Conservation (phyloP, 106 monocot genomes). For the Chionographis japonica region DNA sequence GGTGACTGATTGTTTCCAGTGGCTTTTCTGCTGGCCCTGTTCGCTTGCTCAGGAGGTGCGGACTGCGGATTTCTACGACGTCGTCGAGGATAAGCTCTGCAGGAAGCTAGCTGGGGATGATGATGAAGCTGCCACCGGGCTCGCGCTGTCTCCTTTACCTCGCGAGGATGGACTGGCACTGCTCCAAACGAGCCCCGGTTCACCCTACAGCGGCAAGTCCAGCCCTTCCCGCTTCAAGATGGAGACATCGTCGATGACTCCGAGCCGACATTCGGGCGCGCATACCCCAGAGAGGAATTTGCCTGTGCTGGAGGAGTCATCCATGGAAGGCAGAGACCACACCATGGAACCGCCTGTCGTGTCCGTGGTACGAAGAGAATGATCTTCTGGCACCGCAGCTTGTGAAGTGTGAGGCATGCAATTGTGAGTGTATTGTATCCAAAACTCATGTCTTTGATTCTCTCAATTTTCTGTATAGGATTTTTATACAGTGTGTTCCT, state of each 20-base stretch:
- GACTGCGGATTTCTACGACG: conserved; percentile 42
- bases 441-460: background rate
- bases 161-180: conserved; percentile 35
- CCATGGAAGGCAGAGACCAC: background rate
- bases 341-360: conserved; percentile 28
- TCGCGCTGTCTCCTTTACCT: conserved; percentile 21
- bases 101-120: conserved; percentile 7
- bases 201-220: conserved; percentile 26
- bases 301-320: conserved; percentile 12
- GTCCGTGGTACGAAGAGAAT: conserved; percentile 22
- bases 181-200: conserved; percentile 34
- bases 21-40: conserved; percentile 66
- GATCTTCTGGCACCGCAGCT: background rate
- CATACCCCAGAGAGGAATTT: conserved; percentile 23
- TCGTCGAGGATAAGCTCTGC: conserved; percentile 35
- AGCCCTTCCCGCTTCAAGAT: conserved; percentile 9
- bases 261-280: conserved; percentile 20
- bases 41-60: conserved; percentile 72
- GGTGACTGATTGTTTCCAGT: conserved; percentile 49
- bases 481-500: no score
- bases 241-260: conserved; percentile 8
- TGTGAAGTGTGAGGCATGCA: background rate
- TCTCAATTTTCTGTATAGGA: background rate
- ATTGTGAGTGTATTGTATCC: conserved; percentile 1
- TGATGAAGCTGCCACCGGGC: background rate